Percentiles rank a stretch among this genome's conserved stretches.
These are phyloP conservation scores for Xylariales sp. DNA, from an alignment of 2,329 filamentous ascomycete species.

Conservation along the genomic window DNA sequence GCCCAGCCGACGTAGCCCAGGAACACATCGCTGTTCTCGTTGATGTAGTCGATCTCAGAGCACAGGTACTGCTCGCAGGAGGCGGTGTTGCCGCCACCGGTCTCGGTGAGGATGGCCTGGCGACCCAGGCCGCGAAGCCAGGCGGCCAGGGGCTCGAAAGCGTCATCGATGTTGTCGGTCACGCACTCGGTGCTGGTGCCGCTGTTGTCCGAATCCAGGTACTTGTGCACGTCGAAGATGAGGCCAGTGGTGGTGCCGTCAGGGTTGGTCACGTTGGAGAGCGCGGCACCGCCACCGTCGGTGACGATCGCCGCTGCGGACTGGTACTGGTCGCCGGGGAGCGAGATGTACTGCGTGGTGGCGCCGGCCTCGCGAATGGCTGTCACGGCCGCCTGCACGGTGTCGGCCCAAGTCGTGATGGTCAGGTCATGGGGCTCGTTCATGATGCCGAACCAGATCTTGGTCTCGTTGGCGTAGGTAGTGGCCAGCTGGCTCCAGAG, in stretches of 20 bases:
- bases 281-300: slow-evolving; percentile 32
- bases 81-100: slow-evolving; percentile 29
- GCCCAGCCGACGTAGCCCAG: slow-evolving; percentile 20
- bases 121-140: slow-evolving; percentile 29
- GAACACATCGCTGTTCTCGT: slow-evolving; percentile 22
- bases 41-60: slow-evolving; percentile 25
- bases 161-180: slow-evolving; percentile 24
- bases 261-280: slow-evolving; percentile 36
- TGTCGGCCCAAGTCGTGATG: slow-evolving; percentile 41
- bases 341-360: slow-evolving; percentile 35
- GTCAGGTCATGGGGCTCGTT: slow-evolving; percentile 45
- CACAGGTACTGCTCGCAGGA: slow-evolving; percentile 27
- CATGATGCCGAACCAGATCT: slow-evolving; percentile 50
- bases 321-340: slow-evolving; percentile 46
- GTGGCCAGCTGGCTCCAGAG: slow-evolving; percentile 53
- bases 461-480: slow-evolving; percentile 39
- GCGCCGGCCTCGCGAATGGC: slow-evolving; percentile 13
- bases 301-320: slow-evolving; percentile 28
- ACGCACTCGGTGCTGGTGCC: slow-evolving; percentile 31
- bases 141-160: slow-evolving; percentile 26
- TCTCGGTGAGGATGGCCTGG: slow-evolving; percentile 29
- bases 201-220: slow-evolving; percentile 32
- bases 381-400: slow-evolving; percentile 34
- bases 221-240: slow-evolving; percentile 40
- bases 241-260: slow-evolving; percentile 36